These are phyloP conservation scores for Mycosphaerella arachidis DNA, from an alignment of 2,329 filamentous ascomycete species.

Conservation along the genomic window DNA sequence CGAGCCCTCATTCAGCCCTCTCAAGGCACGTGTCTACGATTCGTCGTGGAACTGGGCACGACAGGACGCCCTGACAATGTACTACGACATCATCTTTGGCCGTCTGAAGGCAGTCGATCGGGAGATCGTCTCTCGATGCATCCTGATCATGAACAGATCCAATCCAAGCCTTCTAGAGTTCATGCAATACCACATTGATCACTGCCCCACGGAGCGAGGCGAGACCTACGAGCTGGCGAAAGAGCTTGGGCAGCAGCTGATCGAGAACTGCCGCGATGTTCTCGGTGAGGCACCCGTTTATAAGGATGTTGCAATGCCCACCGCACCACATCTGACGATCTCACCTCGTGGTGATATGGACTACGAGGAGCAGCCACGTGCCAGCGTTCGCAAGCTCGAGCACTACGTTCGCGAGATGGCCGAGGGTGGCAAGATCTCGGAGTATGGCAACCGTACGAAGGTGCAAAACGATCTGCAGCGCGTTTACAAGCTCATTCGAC, in stretches of 20 bases:
- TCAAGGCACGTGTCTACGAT: constrained; percentile 95
- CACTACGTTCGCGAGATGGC: constrained; percentile 99
- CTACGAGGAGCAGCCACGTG: constrained; percentile 80
- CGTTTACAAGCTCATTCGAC: constrained; percentile 97
- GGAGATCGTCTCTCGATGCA: constrained; percentile 97
- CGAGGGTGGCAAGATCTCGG: constrained; percentile 94
- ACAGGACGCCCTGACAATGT: constrained; percentile 96
- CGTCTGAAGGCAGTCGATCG: constrained; percentile 88
- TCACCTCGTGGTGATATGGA: constrained; percentile 88
- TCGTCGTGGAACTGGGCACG: constrained; percentile 99
- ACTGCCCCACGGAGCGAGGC: constrained; percentile 92
- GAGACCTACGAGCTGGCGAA: constrained; percentile 99
- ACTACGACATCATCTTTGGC: constrained; percentile 98
- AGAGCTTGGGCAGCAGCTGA: constrained; percentile 84
- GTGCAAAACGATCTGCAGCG: constrained; percentile 92
- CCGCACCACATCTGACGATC: constrained; percentile 86
- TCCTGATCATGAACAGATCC: constrained; percentile 98
- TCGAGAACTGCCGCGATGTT: constrained; percentile 96
- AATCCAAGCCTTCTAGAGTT: constrained; percentile 94
- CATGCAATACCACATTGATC: constrained; percentile 99
- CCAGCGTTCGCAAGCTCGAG: constrained; percentile 92
- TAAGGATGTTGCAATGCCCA: constrained; percentile 92
- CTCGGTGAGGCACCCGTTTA: constrained; percentile 78
- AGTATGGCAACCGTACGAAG: constrained; percentile 97
- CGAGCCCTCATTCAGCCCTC: constrained; percentile 83